Evolutionary conservation across 2,329 filamentous ascomycete species (phyloP).

Genomic region (Penicillium sp.): DNA sequence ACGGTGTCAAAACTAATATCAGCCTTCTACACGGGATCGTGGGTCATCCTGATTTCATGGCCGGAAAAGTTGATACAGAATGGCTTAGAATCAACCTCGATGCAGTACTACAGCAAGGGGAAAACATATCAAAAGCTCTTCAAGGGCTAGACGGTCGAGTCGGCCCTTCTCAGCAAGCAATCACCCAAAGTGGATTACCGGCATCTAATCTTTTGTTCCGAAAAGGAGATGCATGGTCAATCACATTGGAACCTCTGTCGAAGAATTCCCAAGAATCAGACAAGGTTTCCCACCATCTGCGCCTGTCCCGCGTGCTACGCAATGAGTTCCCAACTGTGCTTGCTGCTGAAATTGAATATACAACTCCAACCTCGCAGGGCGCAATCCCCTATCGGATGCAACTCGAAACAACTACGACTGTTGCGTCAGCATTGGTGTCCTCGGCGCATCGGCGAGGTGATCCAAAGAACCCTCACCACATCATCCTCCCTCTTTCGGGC

Average conservation of each 20-base stretch:
- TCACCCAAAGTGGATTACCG: conserved; percentile 22
- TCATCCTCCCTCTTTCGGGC: conserved; percentile 58
- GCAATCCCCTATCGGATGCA: conserved; percentile 48
- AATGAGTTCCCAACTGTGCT: conserved; percentile 62
- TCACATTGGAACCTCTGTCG: conserved; percentile 46
- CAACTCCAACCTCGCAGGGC: conserved; percentile 35
- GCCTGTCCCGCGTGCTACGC: conserved; percentile 54
- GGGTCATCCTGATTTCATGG: conserved; percentile 50
- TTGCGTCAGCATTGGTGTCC: conserved; percentile 40
- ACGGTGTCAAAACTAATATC: conserved; percentile 60
- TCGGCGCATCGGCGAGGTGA: conserved; percentile 53
- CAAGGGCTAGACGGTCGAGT: neutral
- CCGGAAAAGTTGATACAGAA: conserved; percentile 53
- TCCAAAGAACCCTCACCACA: conserved; percentile 51
- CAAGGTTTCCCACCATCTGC: conserved; percentile 51
- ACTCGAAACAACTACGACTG: conserved; percentile 48
- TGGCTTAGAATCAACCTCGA: conserved; percentile 57
- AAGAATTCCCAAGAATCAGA: conserved; percentile 10
- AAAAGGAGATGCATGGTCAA: conserved; percentile 60
- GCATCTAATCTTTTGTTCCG: conserved; percentile 52
- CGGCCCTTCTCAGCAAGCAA: conserved; percentile 9
- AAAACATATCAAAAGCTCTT: conserved; percentile 26
- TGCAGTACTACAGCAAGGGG: conserved; percentile 39
- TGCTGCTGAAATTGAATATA: conserved; percentile 54
- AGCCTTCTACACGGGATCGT: conserved; percentile 56